Base-by-base conservation (phyloP, 2,329 filamentous ascomycete genomes). In the Fusarium sp. region DNA sequence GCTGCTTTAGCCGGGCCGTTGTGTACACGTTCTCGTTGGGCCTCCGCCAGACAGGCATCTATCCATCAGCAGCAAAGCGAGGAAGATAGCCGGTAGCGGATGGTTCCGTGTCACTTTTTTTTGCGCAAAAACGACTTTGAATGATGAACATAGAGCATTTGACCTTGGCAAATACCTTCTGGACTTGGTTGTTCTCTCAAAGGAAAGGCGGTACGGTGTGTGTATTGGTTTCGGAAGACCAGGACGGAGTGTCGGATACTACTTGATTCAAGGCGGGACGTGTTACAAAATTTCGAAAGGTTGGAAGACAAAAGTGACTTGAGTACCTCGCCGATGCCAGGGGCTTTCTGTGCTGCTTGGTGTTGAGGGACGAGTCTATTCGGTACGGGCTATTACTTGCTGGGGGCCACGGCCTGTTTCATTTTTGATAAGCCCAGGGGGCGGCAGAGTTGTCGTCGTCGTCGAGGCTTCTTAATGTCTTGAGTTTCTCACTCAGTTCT, bases 81-180 rank as follows among this genome's bases (percentile, higher is more conserved):
- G 47, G 47, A 32, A n/a, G 47, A 54, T 54, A 32, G 11, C 30
- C 6, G 74, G 65, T 69, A 75, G 70, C 66, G 59, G 70, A 65
- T 70, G 65, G 75, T 76, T 73, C 64, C 67, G 72, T 77, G 76
- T 80, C 74, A 77, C 72, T 69, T 74, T 70, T 70, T 76, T 76
- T 75, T 77, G 66, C 68, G 72, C 70, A 68, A 76, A 69, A 72
- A 78, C 80, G 80, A 82, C 80, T 83, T 85, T 82, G 82, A 83
- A 82, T 82, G 80, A 82, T 77, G 79, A 83, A 83, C 80, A 85
- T 86, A 85, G 83, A 86, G 79, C 80, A 82, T 84, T 81, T 84
- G 81, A 80, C 81, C 79, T 85, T 84, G 84, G 82, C 81, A 83
- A 82, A 83, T 79, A 84, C 76, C 81, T 84, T 82, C 80, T 82